Evolutionary conservation across 2,329 filamentous ascomycete species (phyloP), one percentile per base, ranked within the genome.

Genomic region (Aspergillus thermomutatus): DNA sequence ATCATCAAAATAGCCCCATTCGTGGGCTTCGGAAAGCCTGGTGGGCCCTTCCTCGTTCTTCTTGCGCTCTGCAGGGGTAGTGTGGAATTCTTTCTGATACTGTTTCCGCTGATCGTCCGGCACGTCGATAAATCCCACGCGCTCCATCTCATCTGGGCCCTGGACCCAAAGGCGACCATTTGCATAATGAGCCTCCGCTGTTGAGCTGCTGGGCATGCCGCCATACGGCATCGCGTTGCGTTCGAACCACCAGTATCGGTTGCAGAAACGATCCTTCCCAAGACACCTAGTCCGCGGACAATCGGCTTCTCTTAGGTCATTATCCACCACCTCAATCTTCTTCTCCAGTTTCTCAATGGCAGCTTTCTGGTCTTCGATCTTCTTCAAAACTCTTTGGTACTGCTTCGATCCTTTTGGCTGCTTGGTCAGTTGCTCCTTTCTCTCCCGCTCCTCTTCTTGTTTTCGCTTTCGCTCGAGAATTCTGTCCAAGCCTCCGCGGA

Each of bases 231-330:
- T 97, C 25, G 92, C 94, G 69, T 97, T 99, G 60, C 93, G 88
- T 76, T 99, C 94, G 72, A 97, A 97, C 93, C 94, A 99, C 80
- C 95, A 97, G 75, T 97, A 99, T 53, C 93, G 86, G 75, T 99
- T 97, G 87, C 93, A 96, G 80, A 96, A 99, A 47, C 94, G 87
- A 75, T 99, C 94, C 72, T 94, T 93, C 58, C 94, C 94, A 26
- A 99, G 81, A 19, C 93, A 87, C 60, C 91, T 87, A 19, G 92
- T 96, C 60, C 94, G 88, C 37, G 92, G 91, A 66, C 93, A 96
- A 73, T 97, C 91, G 43, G 92, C 92, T 75, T 97, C 93, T 52
- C 94, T 89, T 48, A 99, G 81, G 71, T 97, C 92, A 66, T 95
- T 92, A 66, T 97, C 93, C 52, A 96, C 85, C 31, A 88, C 83